phyloP scores from a whole-genome alignment of 257 asterid genomes.

The Penstemon davidsonii region DNA sequence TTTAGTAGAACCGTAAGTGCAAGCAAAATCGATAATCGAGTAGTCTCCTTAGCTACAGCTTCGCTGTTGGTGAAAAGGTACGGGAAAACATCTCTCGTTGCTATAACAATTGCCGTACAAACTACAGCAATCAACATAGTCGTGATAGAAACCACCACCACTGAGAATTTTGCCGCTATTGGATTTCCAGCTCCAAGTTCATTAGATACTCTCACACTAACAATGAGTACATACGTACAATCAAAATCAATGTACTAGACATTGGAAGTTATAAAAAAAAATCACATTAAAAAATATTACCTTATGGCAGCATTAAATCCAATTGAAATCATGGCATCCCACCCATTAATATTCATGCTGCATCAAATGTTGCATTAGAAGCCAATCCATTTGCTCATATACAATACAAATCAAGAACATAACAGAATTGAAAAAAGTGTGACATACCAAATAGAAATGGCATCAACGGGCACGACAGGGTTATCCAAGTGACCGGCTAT shows the following conservation, averaged over 20 bases:
- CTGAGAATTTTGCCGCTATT: slow-evolving; percentile 64
- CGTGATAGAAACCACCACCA: slow-evolving; percentile 66
- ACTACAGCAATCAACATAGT: slow-evolving; percentile 49
- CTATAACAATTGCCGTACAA: slow-evolving; percentile 42
- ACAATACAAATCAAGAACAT: background rate
- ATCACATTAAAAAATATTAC: slow-evolving; percentile 25
- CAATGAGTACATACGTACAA: background rate
- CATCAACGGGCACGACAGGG: slow-evolving; percentile 71
- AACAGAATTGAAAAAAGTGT: background rate
- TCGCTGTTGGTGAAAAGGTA: slow-evolving; percentile 61
- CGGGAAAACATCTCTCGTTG: slow-evolving; percentile 56
- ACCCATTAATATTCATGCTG: slow-evolving; percentile 79
- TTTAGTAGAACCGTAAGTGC: slow-evolving; percentile 55
- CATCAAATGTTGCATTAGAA: slow-evolving; percentile 10
- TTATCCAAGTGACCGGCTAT: slow-evolving; percentile 70
- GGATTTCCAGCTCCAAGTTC: slow-evolving; percentile 88
- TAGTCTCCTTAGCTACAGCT: slow-evolving; percentile 65
- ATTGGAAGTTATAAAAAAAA: too few species aligned
- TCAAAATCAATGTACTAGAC: too few species aligned
- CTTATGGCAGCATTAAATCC: slow-evolving; percentile 91
- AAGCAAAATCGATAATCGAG: slow-evolving; percentile 55
- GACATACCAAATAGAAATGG: slow-evolving; percentile 80
- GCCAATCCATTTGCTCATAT: background rate
- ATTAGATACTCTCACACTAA: slow-evolving; percentile 77
- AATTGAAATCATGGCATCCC: slow-evolving; percentile 72